These are phyloP conservation scores for Neonothopanus nambi DNA, from an alignment of 1,284 basidiomycete species.

Conservation along the genomic window DNA sequence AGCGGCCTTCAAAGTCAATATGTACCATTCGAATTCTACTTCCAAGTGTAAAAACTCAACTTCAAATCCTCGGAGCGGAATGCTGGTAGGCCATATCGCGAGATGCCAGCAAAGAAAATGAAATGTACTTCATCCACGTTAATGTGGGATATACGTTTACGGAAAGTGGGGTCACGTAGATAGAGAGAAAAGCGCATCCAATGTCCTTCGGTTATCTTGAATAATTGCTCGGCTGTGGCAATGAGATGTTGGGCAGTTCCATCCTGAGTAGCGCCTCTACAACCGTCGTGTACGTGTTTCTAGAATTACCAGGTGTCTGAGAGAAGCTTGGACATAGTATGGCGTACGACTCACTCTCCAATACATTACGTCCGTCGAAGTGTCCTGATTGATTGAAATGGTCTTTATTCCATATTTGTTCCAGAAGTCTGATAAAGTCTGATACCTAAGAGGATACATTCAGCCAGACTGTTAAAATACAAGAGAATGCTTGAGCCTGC, in stretches of 20 bases:
- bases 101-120: neutral
- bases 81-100: neutral
- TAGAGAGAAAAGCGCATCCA: slow-evolving; percentile 19
- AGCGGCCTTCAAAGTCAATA: too few relatives aligned
- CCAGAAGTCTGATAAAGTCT: too few relatives aligned
- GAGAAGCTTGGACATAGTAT: neutral
- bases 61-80: too few relatives aligned
- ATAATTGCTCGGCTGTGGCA: slow-evolving; percentile 26
- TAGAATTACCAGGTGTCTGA: neutral
- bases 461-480: neutral
- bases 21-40: too few relatives aligned
- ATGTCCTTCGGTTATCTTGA: slow-evolving; percentile 22
- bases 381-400: too few relatives aligned
- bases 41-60: too few relatives aligned
- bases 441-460: neutral
- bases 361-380: too few relatives aligned
- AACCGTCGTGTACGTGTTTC: neutral
- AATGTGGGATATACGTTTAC: neutral
- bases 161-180: slow-evolving; percentile 8
- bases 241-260: slow-evolving; percentile 20
- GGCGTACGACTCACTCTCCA: too few relatives aligned
- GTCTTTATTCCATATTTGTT: too few relatives aligned
- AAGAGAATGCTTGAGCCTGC: neutral
- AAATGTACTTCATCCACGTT: slow-evolving; percentile 12
- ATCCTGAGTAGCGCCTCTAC: too few relatives aligned